Evolutionary conservation across 2,329 filamentous ascomycete species (phyloP).

Genomic region (Apiospora sp.): DNA sequence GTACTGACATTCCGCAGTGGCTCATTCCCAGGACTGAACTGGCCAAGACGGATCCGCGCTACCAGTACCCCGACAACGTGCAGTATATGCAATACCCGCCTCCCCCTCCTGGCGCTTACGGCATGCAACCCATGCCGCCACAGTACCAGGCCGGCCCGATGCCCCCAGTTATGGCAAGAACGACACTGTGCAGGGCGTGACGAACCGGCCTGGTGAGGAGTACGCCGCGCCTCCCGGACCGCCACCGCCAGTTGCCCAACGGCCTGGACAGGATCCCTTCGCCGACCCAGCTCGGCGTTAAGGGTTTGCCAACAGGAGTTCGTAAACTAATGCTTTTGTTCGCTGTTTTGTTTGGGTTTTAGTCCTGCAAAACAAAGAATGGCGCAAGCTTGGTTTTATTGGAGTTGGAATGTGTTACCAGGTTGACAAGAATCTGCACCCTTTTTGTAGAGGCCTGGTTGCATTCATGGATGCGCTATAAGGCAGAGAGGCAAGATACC

Average conservation of each 20-base stretch:
- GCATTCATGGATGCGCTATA: not conserved
- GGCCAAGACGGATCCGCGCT: slow-evolving; percentile 57
- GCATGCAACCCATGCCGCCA: slow-evolving; percentile 63
- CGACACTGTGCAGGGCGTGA: slow-evolving; percentile 57
- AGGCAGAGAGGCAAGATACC: not conserved
- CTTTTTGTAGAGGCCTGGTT: not conserved
- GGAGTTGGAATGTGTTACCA: not conserved
- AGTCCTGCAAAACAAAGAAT: not conserved
- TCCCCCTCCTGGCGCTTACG: slow-evolving; percentile 46
- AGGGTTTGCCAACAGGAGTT: not conserved
- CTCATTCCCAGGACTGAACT: slow-evolving; percentile 57
- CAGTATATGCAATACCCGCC: slow-evolving; percentile 50
- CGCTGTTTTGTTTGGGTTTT: not conserved
- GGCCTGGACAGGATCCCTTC: slow-evolving; percentile 33
- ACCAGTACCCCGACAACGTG: slow-evolving; percentile 53
- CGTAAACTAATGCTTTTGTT: not conserved
- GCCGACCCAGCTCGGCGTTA: slow-evolving; percentile 24
- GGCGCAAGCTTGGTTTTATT: not conserved
- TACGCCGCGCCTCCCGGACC: slow-evolving; percentile 59
- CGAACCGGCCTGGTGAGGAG: slow-evolving; percentile 37
- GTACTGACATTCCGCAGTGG: slow-evolving; percentile 48
- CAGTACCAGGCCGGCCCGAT: slow-evolving; percentile 65
- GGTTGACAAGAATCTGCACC: not conserved
- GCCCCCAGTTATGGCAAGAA: slow-evolving; percentile 54
- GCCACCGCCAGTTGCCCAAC: slow-evolving; percentile 49